Base-by-base conservation (phyloP, 2,329 filamentous ascomycete species). In the Harringtonia aguacate region DNA sequence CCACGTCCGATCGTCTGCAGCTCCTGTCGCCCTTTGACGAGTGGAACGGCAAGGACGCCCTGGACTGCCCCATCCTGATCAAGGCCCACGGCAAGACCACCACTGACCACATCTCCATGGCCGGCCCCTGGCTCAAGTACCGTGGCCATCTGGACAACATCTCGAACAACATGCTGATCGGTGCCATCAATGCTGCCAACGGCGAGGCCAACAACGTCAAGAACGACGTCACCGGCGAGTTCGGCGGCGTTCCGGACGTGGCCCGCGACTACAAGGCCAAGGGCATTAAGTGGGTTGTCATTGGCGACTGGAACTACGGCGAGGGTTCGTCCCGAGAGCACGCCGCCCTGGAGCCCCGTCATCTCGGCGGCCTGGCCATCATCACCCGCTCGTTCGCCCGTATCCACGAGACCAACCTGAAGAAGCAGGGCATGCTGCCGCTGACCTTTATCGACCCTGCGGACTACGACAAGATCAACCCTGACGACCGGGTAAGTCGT, bases 391-490 rank as follows among this genome's bases (percentile, higher is more conserved):
- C 79, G 53, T 98, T 98, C 64, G 92, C 92, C 60, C 92, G 92
- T 84, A 98, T 98, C 62, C 92, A 98, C 78, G 92, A 98, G 78
- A 98, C 92, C 75, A 98, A 98, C 80, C 72, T 98, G 74, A 98
- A 98, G 86, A 98, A 98, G 84, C 92, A 98, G 80, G 92, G 92
- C 70, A 95, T 98, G 90, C 85, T 98, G 71, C 92, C 92, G 59
- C 78, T 98, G 53, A 97, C 89, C 58, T 98, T 98, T 72, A 69
- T 79, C 46, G 81, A 97, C 63, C 90, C 90, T 46, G 90, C 84
- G 63, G 92, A 98, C 68, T 98, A 98, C 68, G 92, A 98, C 67
- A 94, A 86, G 79, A 89, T 98, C 67, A 79, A 84, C 63, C 85
- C 88, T 54, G 82, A 92, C 49, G 92, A 95, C 75, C 89, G 83